Conservation (phyloP, 805 yeast species). For the Candida dajiaensis region DNA sequence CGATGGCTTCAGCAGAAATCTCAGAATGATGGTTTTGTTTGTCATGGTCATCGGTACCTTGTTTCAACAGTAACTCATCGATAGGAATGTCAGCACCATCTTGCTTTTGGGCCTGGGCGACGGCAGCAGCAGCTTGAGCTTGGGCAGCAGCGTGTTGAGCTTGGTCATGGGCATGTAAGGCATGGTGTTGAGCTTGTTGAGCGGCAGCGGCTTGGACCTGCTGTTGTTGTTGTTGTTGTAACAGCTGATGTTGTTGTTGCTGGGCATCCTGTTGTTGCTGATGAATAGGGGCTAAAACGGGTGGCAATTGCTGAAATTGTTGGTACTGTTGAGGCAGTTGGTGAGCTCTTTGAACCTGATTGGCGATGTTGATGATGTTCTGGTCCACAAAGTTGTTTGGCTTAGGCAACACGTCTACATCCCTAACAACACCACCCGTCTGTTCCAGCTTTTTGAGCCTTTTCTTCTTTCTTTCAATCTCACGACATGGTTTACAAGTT, state of each 20-base stretch:
- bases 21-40: slow-evolving; percentile 1
- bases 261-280: slow-evolving; percentile 4
- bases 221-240: slow-evolving; percentile 10
- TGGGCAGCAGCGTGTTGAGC: slow-evolving; percentile 7
- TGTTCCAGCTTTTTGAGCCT: slow-evolving; percentile 6
- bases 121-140: slow-evolving; percentile 7
- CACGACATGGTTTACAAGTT: slow-evolving; percentile 26
- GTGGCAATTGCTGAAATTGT: slow-evolving; percentile 3
- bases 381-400: slow-evolving; percentile 6
- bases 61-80: slow-evolving; percentile 12
- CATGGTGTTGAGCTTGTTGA: slow-evolving; percentile 9
- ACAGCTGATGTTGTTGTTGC: slow-evolving; percentile 5
- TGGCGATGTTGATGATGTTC: slow-evolving; percentile 9
- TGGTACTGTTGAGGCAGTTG: slow-evolving; percentile 4
- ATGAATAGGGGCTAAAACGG: background rate
- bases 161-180: slow-evolving; percentile 4
- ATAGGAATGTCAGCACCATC: slow-evolving; percentile 14
- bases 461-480: slow-evolving; percentile 11
- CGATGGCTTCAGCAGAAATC: slow-evolving; percentile 7
- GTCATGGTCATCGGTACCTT: slow-evolving; percentile 1
- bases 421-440: slow-evolving; percentile 7
- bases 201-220: slow-evolving; percentile 7
- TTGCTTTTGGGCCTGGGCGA: slow-evolving; percentile 4
- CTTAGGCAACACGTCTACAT: slow-evolving; percentile 7
- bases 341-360: slow-evolving; percentile 5